Evolutionary conservation across 1,284 basidiomycete genomes (phyloP).

Genomic region (Inonotus hispidus): DNA sequence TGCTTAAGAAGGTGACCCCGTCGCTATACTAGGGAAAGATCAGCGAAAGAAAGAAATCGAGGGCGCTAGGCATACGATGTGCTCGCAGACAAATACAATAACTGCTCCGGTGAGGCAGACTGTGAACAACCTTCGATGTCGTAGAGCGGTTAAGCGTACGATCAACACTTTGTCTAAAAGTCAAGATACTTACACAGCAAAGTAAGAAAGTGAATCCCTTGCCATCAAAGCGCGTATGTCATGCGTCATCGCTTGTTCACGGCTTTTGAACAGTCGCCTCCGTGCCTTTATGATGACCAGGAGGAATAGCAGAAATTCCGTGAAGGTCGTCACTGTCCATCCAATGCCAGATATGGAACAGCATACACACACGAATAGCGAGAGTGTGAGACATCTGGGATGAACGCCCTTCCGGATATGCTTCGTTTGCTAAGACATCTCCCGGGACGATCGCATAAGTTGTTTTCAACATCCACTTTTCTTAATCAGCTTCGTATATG

Average conservation of each 20-base stretch:
- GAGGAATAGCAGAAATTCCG: conserved; percentile 5
- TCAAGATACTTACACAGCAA: background rate
- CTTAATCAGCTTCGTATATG: background rate
- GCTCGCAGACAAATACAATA: background rate
- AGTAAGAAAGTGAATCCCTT: conserved; percentile 7
- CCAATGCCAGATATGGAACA: background rate
- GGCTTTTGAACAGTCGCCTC: too few relatives aligned
- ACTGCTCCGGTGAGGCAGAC: background rate
- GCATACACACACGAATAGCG: background rate
- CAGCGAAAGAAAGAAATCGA: background rate
- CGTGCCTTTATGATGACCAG: background rate
- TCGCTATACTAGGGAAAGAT: background rate
- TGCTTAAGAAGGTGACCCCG: background rate
- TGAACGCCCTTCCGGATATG: background rate
- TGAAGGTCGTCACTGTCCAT: background rate
- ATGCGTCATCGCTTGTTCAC: background rate
- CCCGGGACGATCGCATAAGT: too few relatives aligned
- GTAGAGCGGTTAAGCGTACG: background rate
- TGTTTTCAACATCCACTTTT: background rate
- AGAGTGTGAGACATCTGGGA: too few relatives aligned
- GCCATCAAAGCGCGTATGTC: conserved; percentile 8
- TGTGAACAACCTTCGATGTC: background rate
- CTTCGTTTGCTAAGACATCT: too few relatives aligned
- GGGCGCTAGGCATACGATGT: background rate
- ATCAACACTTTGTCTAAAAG: background rate